These are phyloP conservation scores for Gentiana straminea DNA, from an alignment of 257 asterid species.

Conservation along the genomic window DNA sequence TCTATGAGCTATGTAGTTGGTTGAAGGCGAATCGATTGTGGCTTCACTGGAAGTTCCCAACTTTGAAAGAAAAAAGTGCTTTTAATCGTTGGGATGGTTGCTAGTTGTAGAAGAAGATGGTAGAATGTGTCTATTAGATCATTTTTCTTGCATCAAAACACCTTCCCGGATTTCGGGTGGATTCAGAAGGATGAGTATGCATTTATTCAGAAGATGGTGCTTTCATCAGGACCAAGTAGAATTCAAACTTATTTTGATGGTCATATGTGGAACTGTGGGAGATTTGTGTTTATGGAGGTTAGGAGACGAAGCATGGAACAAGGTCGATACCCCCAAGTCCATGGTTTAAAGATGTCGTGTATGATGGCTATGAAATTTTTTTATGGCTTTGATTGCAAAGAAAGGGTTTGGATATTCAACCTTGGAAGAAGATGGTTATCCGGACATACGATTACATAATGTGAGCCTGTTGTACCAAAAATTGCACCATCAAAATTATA, in stretches of 20 bases:
- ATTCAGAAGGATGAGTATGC: not conserved
- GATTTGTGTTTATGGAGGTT: too few species aligned
- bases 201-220: not conserved
- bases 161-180: not conserved
- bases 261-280: too few species aligned
- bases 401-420: too few species aligned
- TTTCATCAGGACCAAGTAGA: not conserved
- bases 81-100: not conserved
- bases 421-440: too few species aligned
- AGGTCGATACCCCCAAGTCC: too few species aligned
- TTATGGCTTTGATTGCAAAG: too few species aligned
- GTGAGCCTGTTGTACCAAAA: too few species aligned
- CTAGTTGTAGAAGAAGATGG: not conserved
- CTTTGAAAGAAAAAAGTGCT: not conserved
- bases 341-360: too few species aligned
- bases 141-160: not conserved
- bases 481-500: too few species aligned
- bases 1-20: not conserved
- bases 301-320: too few species aligned
- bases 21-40: not conserved
- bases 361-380: too few species aligned
- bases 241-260: not conserved
- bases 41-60: not conserved
- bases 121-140: not conserved
- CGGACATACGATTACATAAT: too few species aligned